Evolutionary conservation across 345 rosid species (phyloP), one percentile per base, ranked within the genome.

Genomic region (Syzygium aromaticum): DNA sequence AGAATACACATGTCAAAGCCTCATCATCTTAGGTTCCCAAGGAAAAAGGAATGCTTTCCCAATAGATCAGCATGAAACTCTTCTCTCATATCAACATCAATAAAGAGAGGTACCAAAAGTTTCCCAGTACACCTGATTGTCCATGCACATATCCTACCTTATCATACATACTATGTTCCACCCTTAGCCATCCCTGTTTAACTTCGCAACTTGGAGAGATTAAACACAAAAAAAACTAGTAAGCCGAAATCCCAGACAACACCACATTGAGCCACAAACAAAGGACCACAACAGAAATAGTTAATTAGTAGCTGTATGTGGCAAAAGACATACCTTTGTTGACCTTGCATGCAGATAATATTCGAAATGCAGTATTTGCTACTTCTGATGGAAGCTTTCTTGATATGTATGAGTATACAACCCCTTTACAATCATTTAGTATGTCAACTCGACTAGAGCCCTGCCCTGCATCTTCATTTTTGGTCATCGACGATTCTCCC

Each of bases 291-390:
- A 33, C 61, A 11, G 5, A 33, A 23, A 52, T 14, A 38, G 25
- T 40, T 46, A 16, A 11, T 14, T 40, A 77, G 38, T 30, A 33
- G 73, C 51, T 33, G 63, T 53, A 52, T n/a, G 56, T 25, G 84
- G 88, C 67, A 19, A 30, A 11, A 10, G 49, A 22, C 54, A 83
- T 86, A 95, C 99, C 99, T 91, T 94, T 96, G 93, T 97, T 97
- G 88, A 95, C 97, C 91, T 96, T 96, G 96, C 98, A 97, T 54
- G 97, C 90, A 51, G 98, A 95, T 84, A 97, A 88, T 89, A 92
- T 93, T 64, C 99, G 94, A 89, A 97, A 96, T 22, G 97, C 98
- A 19, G 91, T 38, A 87, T 95, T 94, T 52, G 98, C 98, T 33
- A 86, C 92, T 89, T 94, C 94, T 87, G 91, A 89, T 22, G 95